Evolutionary conservation across 2,329 filamentous ascomycete genomes (phyloP).

Genomic region (Penicillium sclerotiorum): DNA sequence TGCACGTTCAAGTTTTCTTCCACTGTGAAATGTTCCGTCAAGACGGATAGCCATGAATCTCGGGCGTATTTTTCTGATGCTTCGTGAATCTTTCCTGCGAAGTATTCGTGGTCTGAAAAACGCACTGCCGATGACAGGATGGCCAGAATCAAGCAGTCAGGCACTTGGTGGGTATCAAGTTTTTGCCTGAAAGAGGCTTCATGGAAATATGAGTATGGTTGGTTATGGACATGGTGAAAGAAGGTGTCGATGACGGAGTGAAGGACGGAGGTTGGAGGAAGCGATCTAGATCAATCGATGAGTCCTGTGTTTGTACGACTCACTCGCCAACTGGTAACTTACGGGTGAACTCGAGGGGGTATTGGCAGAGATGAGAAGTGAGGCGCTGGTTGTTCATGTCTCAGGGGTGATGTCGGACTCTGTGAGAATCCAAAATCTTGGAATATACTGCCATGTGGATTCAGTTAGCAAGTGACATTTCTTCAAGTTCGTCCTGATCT

Average conservation of each 20-base stretch:
- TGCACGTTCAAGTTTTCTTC: conserved; percentile 35
- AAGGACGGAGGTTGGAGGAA: conserved; percentile 20
- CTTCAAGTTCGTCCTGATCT: too few species aligned
- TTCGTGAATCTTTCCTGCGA: conserved; percentile 24
- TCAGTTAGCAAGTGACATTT: too few species aligned
- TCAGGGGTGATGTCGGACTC: too few species aligned
- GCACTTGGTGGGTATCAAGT: conserved; percentile 27
- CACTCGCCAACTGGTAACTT: too few species aligned
- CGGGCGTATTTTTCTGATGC: conserved; percentile 31
- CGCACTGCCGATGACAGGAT: conserved; percentile 36
- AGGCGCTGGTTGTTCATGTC: too few species aligned
- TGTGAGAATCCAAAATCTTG: too few species aligned
- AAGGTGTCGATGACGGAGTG: conserved; percentile 30
- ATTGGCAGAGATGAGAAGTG: too few species aligned
- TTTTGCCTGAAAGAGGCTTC: conserved; percentile 35
- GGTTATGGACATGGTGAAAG: conserved; percentile 40
- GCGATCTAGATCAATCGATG: background rate
- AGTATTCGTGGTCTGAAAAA: conserved; percentile 33
- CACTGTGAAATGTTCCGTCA: conserved; percentile 37
- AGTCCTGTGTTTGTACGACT: too few species aligned
- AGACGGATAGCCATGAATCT: conserved; percentile 38
- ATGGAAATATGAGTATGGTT: conserved; percentile 44
- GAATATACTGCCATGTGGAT: too few species aligned
- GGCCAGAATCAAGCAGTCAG: conserved; percentile 35
- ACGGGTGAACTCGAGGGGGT: too few species aligned